Evolutionary conservation across 345 rosid species (phyloP).

Genomic region (thale cress (Arabidopsis thaliana)): TAIR10.1 NC_003076.8:4372001-4372500

Average conservation of each 20-base stretch:
- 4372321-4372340: conserved; percentile 55
- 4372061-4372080: conserved; percentile 37
- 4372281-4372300: conserved; percentile 51
- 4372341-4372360: conserved; percentile 55
- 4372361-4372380: conserved; percentile 61
- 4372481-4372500: conserved; percentile 56
- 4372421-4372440: conserved; percentile 60
- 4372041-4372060: conserved; percentile 45
- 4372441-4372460: conserved; percentile 52
- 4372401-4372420: conserved; percentile 56
- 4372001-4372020: conserved; percentile 34
- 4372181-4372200: conserved; percentile 47
- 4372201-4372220: conserved; percentile 44
- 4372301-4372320: conserved; percentile 57
- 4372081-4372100: conserved; percentile 10
- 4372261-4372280: conserved; percentile 51
- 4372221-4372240: conserved; percentile 54
- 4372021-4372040: conserved; percentile 46
- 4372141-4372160: conserved; percentile 37
- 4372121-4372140: conserved; percentile 47
- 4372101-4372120: conserved; percentile 40
- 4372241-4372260: conserved; percentile 49
- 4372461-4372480: conserved; percentile 52
- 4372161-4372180: conserved; percentile 50
- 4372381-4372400: conserved; percentile 64